These are phyloP conservation scores for Petunia secreta DNA, from an alignment of 257 asterid species.

Conservation along the genomic window DNA sequence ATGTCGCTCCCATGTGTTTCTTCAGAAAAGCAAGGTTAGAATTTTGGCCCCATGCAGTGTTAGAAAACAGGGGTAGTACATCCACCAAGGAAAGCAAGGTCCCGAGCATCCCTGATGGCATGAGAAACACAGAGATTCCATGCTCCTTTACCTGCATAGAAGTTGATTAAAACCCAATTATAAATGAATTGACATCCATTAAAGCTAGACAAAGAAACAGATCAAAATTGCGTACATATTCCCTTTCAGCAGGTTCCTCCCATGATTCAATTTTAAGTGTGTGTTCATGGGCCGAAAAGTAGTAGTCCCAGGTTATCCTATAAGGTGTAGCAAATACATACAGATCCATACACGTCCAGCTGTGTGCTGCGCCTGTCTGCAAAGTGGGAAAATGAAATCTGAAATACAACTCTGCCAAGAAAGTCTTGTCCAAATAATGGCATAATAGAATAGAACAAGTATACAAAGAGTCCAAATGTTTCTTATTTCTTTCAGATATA, in stretches of 20 bases:
- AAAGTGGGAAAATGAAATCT: not conserved
- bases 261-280: conserved; percentile 76
- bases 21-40: conserved; percentile 83
- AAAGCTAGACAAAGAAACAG: not conserved
- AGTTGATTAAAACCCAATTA: conserved; percentile 27
- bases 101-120: conserved; percentile 99
- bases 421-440: conserved; percentile 8
- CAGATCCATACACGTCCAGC: conserved; percentile 99
- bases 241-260: conserved; percentile 95
- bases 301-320: conserved; percentile 97
- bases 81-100: conserved; percentile 92
- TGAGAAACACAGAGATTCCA: conserved; percentile 92
- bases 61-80: conserved; percentile 91
- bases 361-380: conserved; percentile 91
- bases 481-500: not conserved
- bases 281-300: conserved; percentile 83
- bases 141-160: conserved; percentile 87
- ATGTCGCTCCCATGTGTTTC: conserved; percentile 97
- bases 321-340: conserved; percentile 99
- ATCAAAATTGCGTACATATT: conserved; percentile 64
- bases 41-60: conserved; percentile 97
- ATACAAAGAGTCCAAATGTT: not conserved
- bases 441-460: not conserved
- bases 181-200: not conserved
- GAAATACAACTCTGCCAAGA: not conserved